phyloP scores from a whole-genome alignment of 2,329 filamentous ascomycete species.

The Fulvia fulva region DNA sequence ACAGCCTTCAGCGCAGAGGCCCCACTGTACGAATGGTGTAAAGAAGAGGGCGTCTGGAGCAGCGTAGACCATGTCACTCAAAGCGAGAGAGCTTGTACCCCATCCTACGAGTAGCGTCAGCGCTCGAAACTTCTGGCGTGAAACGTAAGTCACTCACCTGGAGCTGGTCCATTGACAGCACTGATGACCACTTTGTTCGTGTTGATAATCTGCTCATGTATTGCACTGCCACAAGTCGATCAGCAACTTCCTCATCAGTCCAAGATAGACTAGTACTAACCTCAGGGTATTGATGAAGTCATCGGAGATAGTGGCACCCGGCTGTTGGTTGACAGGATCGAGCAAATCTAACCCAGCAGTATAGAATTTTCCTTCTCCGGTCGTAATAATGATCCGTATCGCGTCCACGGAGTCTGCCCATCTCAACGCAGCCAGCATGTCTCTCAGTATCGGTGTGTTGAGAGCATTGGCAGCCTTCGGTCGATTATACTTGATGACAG shows the following conservation, averaged over 20 bases:
- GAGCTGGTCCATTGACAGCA: constrained; percentile 24
- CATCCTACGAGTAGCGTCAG: constrained; percentile 6
- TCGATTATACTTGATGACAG: constrained; percentile 22
- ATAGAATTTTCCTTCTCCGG: constrained; percentile 24
- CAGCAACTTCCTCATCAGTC: not conserved
- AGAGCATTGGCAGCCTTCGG: constrained; percentile 23
- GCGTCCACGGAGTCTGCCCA: constrained; percentile 15
- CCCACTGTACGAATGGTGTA: constrained; percentile 27
- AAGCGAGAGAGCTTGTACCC: constrained; percentile 17
- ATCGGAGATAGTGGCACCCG: constrained; percentile 19
- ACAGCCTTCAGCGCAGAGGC: constrained; percentile 23
- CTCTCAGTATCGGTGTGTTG: constrained; percentile 16
- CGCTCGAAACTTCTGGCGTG: not conserved
- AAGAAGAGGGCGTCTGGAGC: constrained; percentile 21
- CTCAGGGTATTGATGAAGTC: constrained; percentile 13
- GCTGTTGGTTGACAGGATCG: constrained; percentile 15
- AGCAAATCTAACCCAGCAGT: constrained; percentile 23
- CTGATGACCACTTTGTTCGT: constrained; percentile 19
- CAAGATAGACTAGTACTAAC: not conserved
- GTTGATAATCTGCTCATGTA: constrained; percentile 21
- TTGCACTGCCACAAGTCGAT: constrained; percentile 1
- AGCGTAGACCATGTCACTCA: constrained; percentile 24
- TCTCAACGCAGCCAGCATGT: constrained; percentile 18
- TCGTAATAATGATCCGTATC: constrained; percentile 21
- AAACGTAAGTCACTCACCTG: too few relatives aligned